phyloP scores from a whole-genome alignment of 768 basidiomycete species.

The Kwoniella shandongensis region DNA sequence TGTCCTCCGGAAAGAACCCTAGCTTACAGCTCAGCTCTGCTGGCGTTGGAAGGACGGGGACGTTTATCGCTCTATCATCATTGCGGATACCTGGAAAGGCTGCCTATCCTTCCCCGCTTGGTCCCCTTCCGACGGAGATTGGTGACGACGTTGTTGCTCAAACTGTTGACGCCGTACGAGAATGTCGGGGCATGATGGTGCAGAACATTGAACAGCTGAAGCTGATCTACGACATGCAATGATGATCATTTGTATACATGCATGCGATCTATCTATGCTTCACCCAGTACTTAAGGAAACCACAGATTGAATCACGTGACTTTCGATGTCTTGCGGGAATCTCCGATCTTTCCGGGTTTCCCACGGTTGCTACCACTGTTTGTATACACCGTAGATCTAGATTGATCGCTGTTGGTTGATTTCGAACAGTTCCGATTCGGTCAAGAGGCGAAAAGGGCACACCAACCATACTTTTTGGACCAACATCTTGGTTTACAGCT shows the following conservation, averaged over 20 bases:
- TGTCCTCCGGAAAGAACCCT: neutral
- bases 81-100: conserved; percentile 23
- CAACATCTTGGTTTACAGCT: too few species aligned
- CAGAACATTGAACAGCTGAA: conserved; percentile 44
- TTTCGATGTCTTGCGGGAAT: neutral
- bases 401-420: too few species aligned
- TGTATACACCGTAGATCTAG: too few species aligned
- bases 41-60: conserved; percentile 53
- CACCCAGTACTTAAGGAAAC: too few species aligned
- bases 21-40: conserved; percentile 44
- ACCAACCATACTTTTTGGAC: too few species aligned
- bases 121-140: conserved; percentile 33
- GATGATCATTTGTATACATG: neutral
- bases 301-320: neutral
- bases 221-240: conserved; percentile 41
- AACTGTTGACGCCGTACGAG: conserved; percentile 47
- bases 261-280: too few species aligned
- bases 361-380: too few species aligned
- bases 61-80: conserved; percentile 52
- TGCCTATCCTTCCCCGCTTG: conserved; percentile 29
- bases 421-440: too few species aligned
- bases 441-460: too few species aligned
- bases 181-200: conserved; percentile 45
- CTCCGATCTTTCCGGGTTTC: too few species aligned
- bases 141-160: conserved; percentile 36